Conservation (phyloP, 805 yeast species). For the Zygosaccharomyces lentus region DNA sequence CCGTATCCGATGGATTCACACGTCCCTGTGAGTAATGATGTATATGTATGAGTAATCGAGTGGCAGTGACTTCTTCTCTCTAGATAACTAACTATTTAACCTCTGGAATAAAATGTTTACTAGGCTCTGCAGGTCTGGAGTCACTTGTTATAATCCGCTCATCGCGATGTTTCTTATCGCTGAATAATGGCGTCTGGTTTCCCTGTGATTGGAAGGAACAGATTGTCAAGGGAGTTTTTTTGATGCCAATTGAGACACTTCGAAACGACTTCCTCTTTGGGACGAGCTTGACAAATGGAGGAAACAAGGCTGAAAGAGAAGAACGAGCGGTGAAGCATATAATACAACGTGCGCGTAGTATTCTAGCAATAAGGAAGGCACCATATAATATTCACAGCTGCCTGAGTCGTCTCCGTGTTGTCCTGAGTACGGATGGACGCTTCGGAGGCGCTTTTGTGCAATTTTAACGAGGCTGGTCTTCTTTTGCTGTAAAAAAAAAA, state of each 20-base stretch:
- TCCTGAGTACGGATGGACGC: no score
- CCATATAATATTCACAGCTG: no score
- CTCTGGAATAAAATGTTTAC: not conserved
- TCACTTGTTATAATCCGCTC: not conserved
- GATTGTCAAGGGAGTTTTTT: not conserved
- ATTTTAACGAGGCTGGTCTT: no score
- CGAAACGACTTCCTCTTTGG: not conserved
- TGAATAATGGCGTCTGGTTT: not conserved
- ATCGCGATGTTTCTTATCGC: not conserved
- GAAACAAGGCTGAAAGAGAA: not conserved
- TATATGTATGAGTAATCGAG: no score
- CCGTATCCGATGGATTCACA: not conserved
- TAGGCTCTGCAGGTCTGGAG: not conserved
- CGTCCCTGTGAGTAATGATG: no score
- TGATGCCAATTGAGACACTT: conserved; percentile 4
- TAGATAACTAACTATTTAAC: not conserved
- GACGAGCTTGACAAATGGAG: not conserved
- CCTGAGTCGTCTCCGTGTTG: no score
- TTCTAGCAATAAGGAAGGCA: no score
- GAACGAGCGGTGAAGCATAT: no score
- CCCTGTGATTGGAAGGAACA: not conserved
- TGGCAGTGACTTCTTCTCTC: not conserved
- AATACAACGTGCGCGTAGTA: no score
- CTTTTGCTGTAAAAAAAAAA: no score
- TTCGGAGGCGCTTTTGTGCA: no score